Base-by-base conservation (phyloP, 2,329 filamentous ascomycete species). In the Trichoderma hamatum region DNA sequence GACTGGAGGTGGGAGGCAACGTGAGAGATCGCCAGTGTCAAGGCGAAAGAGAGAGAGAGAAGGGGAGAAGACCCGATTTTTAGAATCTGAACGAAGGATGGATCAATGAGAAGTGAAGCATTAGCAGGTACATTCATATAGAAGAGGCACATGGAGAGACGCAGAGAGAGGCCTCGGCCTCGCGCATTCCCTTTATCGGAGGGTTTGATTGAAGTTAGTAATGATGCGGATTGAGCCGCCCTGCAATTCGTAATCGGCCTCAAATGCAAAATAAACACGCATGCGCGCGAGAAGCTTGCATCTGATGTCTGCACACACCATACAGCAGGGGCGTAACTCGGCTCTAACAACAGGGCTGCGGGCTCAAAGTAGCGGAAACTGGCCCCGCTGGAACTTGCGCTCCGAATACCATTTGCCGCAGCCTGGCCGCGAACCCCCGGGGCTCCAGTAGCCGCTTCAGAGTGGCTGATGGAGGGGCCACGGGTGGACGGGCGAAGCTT, bases 341-440 rank as follows among this genome's bases (percentile, higher is more conserved):
- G 51, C 26, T 19, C 51, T 16, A 26, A 2, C 14, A 54, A 26
- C 51, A 54, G 24, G 21, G 51, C 51, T 54, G 51, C 30, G 58
- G 21, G n/a, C 58, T n/a, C 34, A 36, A 9, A 46, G 58, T 26
- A 26, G 58, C 58, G 36, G 28, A 43, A 28, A n/a, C 49, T 34
- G 62, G 51, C 51, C 62, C 62, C 62, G 62, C 62, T 65, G 62
- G 62, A 65, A 65, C 62, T 65, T 65, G 62, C 62, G 62, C 62
- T 65, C 62, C 62, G 34, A 32, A 4, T 65, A 7, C 62, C 62
- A 65, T 65, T 65, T 65, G 62, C 62, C 62, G 51, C 24, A 26
- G 62, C 62, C 62, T 39, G 62, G 62, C 51, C 21, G 51, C 62
- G 51, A 32, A 28, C 49, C 51, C 51, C 62, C 62, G 51, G 62